Conservation (phyloP, 129 eudicot species). For the Cynara cardunculus region DNA sequence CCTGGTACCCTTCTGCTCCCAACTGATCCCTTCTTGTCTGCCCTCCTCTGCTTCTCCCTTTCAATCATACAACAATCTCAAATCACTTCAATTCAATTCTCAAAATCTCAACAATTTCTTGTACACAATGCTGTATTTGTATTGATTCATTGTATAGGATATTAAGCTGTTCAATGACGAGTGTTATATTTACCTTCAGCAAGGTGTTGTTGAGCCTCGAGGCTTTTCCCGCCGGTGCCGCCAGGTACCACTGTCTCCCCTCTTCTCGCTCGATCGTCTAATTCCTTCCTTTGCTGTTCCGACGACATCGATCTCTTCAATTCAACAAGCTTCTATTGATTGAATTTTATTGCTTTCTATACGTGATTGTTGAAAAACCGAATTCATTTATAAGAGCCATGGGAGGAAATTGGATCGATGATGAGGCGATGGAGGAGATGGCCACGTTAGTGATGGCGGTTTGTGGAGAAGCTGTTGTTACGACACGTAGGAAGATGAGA, state of each 20-base stretch:
- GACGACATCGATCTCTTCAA: slow-evolving; percentile 23
- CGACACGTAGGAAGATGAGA: slow-evolving; percentile 23
- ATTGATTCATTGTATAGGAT: too few species aligned
- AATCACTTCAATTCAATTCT: too few species aligned
- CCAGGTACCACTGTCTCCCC: slow-evolving; percentile 52
- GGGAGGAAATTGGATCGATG: not conserved
- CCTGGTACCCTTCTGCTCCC: slow-evolving; percentile 40
- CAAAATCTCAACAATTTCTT: too few species aligned
- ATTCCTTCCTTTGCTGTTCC: slow-evolving; percentile 29
- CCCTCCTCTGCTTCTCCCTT: slow-evolving; percentile 48
- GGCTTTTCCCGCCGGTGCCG: slow-evolving; percentile 44
- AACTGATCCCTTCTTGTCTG: slow-evolving; percentile 41
- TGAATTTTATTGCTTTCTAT: too few species aligned
- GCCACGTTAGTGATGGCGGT: slow-evolving; percentile 25
- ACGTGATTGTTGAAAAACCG: too few species aligned
- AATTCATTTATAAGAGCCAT: not conserved
- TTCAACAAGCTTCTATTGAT: too few species aligned
- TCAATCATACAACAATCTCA: not conserved
- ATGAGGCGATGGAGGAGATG: not conserved
- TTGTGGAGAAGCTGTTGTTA: slow-evolving; percentile 4
- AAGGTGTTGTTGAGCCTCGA: slow-evolving; percentile 28
- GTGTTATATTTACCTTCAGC: too few species aligned
- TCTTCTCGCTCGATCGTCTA: slow-evolving; percentile 34
- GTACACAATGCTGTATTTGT: too few species aligned
- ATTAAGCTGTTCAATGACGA: too few species aligned